phyloP scores from a whole-genome alignment of 2,329 filamentous ascomycete genomes.

The Penicillium sp. region DNA sequence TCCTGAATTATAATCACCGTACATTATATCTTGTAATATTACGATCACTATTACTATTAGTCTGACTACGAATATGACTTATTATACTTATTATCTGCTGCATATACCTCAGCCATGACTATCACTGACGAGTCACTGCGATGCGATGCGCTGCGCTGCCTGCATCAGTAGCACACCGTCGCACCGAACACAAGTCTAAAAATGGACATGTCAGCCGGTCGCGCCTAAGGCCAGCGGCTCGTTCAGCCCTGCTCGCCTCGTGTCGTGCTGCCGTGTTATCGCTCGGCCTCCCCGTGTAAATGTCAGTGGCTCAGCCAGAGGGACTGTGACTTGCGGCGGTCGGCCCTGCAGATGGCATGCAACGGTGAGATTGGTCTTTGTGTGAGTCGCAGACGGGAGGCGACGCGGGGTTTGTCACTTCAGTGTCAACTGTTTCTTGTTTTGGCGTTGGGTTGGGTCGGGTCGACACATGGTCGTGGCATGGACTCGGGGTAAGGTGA shows the following conservation, averaged over 20 bases:
- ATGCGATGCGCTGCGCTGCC: not conserved
- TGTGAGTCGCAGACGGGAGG: not conserved
- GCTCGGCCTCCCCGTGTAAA: not conserved
- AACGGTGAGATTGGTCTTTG: conserved; percentile 16
- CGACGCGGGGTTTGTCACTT: not conserved
- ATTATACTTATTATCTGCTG: too few relatives aligned
- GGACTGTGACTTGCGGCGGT: conserved; percentile 5
- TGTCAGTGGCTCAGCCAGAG: not conserved
- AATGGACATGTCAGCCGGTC: conserved; percentile 1
- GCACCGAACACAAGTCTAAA: conserved; percentile 1
- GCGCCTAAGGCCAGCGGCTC: conserved; percentile 7
- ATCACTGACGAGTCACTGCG: too few relatives aligned
- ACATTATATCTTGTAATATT: not conserved
- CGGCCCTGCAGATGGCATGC: conserved; percentile 16
- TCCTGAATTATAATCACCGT: not conserved
- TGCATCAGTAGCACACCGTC: conserved; percentile 1
- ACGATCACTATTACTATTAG: not conserved
- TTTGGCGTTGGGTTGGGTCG: too few relatives aligned
- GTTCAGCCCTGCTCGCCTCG: conserved; percentile 17
- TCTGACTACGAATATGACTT: too few relatives aligned
- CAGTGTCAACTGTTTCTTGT: too few relatives aligned
- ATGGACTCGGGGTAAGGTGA: too few relatives aligned
- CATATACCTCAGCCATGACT: too few relatives aligned
- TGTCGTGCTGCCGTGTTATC: not conserved
- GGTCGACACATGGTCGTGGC: too few relatives aligned